Conservation (phyloP, 352 stramenopile genomes). For the Pythium myriotylum region DNA sequence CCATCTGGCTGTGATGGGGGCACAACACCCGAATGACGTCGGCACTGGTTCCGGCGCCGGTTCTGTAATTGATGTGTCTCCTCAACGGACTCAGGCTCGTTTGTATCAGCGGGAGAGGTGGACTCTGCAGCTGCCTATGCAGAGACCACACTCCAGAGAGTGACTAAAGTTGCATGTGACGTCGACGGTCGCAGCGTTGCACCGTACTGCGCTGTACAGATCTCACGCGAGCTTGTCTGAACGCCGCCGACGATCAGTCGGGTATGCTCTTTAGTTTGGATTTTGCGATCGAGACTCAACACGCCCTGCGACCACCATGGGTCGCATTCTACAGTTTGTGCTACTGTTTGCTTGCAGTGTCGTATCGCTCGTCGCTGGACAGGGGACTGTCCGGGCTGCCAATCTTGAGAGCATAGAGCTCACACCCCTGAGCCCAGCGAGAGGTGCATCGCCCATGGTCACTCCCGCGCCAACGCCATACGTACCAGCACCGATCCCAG, state of each 20-base stretch:
- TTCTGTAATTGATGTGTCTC: not conserved
- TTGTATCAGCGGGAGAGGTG: not conserved
- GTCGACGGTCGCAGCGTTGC: conserved; percentile 4
- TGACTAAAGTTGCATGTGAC: not conserved
- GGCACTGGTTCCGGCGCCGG: not conserved
- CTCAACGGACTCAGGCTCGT: too few species aligned
- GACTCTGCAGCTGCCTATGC: not conserved
- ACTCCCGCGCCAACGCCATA: conserved; percentile 20
- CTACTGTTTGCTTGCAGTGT: not conserved
- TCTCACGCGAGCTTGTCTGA: not conserved
- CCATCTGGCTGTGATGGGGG: conserved; percentile 1
- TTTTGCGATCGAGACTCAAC: not conserved
- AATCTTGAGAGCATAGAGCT: conserved; percentile 2
- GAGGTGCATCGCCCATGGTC: not conserved
- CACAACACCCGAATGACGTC: not conserved
- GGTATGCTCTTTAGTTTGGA: not conserved
- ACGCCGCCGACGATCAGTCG: not conserved
- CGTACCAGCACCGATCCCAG: conserved; percentile 12
- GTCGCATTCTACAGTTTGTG: not conserved
- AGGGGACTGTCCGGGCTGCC: conserved; percentile 2
- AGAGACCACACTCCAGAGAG: not conserved
- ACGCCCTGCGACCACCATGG: not conserved
- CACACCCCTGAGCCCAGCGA: not conserved
- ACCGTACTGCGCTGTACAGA: not conserved
- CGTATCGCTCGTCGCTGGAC: not conserved